Base-by-base conservation (phyloP, 495 filamentous ascomycete species). In the Aspergillus biplanus region DNA sequence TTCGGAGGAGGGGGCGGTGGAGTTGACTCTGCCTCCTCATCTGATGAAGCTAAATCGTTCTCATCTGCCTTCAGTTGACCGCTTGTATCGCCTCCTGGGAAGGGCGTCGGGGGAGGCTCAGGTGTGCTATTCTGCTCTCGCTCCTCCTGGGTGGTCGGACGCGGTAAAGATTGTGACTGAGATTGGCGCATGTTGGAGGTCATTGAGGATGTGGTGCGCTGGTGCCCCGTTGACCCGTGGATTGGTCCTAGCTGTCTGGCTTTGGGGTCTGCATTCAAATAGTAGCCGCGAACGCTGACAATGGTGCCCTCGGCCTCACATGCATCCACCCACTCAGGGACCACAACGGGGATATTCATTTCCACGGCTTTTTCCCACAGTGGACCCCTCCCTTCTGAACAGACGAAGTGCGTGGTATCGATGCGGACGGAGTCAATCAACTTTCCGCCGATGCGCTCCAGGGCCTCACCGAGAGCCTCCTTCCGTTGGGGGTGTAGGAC, bases 341-440 rank as follows among this genome's bases (percentile, higher is more conserved):
- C 83, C n/a, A 99, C 96, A 11, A 98, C 92, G 7, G 95, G 95
- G 52, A 99, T 96, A 77, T 98, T 99, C 87, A 95, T 95, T 78
- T 97, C 94, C 44, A 92, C 88, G 13, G 96, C 95, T 74, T 92
- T 93, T 77, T 98, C 96, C 96, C 96, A 99, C 27, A 86, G 81
- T 50, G 89, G 83, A 8, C 95, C 95, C 16, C 93, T 80, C 3
- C 94, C 94, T 71, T 99, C 96, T n/a, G 91, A 94, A 65, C 94
- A 97, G 54, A 99, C 93, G 73, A 98, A 99, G 75, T 99, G 95
- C 15, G 95, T 99, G 4, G 95, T 99, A 69, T 99, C 95, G 63
- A 99, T 98, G 57, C 94, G 83, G 33, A 99, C 96, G 3, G 86
- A 82, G 65, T 98, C 96, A 53, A 92, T 90, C 59, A 97, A 78